Percentiles rank a stretch among this genome's conserved stretches.
phyloP scores from a whole-genome alignment of 345 rosid genomes.

The Salix suchowensis region DNA sequence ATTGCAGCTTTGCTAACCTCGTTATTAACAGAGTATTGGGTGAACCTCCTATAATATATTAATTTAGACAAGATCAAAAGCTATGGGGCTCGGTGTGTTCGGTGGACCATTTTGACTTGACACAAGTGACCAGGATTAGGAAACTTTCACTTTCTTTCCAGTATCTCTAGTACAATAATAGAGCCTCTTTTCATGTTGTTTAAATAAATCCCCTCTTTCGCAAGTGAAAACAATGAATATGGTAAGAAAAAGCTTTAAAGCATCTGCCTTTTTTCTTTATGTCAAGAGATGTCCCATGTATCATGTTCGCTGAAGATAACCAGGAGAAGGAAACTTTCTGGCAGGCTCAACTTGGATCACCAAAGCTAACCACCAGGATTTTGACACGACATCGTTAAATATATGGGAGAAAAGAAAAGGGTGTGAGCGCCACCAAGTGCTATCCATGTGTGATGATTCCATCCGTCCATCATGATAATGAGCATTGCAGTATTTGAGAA shows the following conservation, averaged over 20 bases:
- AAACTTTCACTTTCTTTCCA: constrained; percentile 2
- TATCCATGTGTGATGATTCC: background rate
- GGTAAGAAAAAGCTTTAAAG: constrained; percentile 8
- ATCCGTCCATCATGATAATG: background rate
- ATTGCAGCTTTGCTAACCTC: constrained; percentile 18
- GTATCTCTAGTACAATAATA: background rate
- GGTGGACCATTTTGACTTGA: constrained; percentile 10
- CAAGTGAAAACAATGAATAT: background rate
- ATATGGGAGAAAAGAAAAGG: background rate
- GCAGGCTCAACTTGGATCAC: constrained; percentile 14
- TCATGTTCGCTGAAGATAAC: background rate
- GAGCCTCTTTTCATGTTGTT: background rate
- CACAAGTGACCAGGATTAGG: constrained; percentile 6
- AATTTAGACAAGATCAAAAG: constrained; percentile 14
- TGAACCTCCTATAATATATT: constrained; percentile 3
- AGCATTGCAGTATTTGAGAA: background rate
- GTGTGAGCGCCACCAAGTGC: background rate
- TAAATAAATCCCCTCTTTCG: background rate
- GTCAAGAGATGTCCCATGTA: constrained; percentile 15
- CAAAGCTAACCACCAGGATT: background rate
- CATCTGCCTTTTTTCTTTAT: constrained; percentile 7
- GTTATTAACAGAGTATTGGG: constrained; percentile 1
- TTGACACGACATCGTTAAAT: background rate
- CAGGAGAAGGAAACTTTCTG: background rate
- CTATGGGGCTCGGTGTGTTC: background rate